Conservation (phyloP, 1,284 basidiomycete species). For the Cryptococcus maquisensis region DNA sequence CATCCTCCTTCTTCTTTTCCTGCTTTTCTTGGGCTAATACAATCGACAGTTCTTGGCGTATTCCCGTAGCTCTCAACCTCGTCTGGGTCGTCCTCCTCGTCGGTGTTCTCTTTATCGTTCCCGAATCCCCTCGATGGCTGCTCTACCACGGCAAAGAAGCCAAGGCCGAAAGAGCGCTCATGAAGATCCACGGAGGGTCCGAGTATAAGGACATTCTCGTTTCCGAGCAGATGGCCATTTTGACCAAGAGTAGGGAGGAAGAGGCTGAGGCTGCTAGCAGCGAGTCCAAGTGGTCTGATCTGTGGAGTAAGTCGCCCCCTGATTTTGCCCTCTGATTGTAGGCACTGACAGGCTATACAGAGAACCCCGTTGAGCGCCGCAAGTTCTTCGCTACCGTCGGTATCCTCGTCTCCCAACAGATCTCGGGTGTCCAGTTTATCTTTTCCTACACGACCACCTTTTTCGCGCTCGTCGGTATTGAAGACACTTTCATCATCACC, state of each 20-base stretch:
- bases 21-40: neutral
- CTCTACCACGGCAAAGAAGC: conserved; percentile 46
- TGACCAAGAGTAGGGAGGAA: conserved; percentile 48
- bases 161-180: conserved; percentile 46
- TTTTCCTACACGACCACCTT: conserved; percentile 49
- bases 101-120: conserved; percentile 43
- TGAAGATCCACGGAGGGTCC: conserved; percentile 48
- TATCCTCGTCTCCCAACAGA: conserved; percentile 48
- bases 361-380: conserved; percentile 39
- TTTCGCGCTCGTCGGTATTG: conserved; percentile 42
- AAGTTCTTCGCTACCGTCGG: conserved; percentile 50
- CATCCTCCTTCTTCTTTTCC: neutral
- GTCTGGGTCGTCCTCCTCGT: conserved; percentile 45
- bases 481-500: conserved; percentile 50
- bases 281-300: conserved; percentile 44
- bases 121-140: conserved; percentile 50
- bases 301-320: conserved; percentile 37
- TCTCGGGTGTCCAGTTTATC: conserved; percentile 42
- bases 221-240: conserved; percentile 40
- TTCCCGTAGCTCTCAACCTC: conserved; percentile 51
- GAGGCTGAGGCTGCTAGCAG: conserved; percentile 41
- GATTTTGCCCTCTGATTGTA: neutral
- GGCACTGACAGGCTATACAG: conserved; percentile 7
- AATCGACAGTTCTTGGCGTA: conserved; percentile 35
- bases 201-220: conserved; percentile 44